These are phyloP conservation scores for Xylaria arbuscula DNA, from an alignment of 2,329 filamentous ascomycete species.

Conservation along the genomic window DNA sequence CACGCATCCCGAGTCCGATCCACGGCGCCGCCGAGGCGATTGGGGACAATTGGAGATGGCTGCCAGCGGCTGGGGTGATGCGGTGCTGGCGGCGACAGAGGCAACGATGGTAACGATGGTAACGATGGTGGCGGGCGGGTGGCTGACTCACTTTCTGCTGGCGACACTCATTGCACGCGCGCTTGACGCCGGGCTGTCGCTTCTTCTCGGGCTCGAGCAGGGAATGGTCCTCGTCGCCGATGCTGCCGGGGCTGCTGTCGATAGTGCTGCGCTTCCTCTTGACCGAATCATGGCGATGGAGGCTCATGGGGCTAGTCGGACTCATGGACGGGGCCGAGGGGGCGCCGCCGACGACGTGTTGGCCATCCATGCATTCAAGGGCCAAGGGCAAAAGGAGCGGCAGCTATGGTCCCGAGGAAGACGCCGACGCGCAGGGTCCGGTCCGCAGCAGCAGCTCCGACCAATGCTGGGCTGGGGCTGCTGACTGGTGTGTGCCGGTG, in stretches of 20 bases:
- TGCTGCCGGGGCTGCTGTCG: conserved; percentile 72
- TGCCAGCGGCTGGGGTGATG: background rate
- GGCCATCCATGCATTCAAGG: conserved; percentile 60
- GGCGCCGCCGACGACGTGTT: conserved; percentile 56
- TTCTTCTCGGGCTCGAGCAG: conserved; percentile 67
- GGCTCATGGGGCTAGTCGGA: conserved; percentile 66
- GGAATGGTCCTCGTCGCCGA: conserved; percentile 68
- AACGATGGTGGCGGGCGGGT: conserved; percentile 11
- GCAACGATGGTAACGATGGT: conserved; percentile 8
- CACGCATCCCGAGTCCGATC: conserved; percentile 7
- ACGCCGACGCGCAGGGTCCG: conserved; percentile 33
- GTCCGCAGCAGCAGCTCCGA: conserved; percentile 36
- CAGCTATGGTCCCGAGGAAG: conserved; percentile 33
- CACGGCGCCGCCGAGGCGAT: conserved; percentile 14
- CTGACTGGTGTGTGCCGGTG: conserved; percentile 34
- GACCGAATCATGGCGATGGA: conserved; percentile 59
- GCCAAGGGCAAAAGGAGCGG: conserved; percentile 23
- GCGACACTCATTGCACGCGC: conserved; percentile 85
- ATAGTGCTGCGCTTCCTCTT: conserved; percentile 72
- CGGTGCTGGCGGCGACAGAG: too few species aligned
- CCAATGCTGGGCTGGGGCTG: conserved; percentile 32
- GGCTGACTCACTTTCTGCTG: conserved; percentile 79
- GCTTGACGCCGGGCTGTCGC: conserved; percentile 76
- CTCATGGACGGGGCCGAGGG: conserved; percentile 63
- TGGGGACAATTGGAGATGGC: conserved; percentile 10